Conservation (phyloP, 2,329 filamentous ascomycete genomes). For the Endoconidiophora laricicola region DNA sequence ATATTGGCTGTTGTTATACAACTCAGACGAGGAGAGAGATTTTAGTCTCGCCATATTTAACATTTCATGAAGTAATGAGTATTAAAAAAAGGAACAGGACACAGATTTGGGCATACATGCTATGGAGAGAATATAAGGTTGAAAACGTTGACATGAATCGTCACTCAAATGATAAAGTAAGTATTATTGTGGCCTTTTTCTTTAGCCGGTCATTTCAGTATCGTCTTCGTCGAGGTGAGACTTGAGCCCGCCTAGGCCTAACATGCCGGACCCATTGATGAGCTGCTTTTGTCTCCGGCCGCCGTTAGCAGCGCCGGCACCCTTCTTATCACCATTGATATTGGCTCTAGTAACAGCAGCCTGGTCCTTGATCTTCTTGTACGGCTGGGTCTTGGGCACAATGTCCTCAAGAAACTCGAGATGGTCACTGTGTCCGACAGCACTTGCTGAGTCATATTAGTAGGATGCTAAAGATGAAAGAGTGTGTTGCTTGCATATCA, state of each 20-base stretch:
- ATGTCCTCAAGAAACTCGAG: conserved; percentile 89
- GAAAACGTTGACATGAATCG: not conserved
- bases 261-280: conserved; percentile 13
- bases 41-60: too few species aligned
- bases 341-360: conserved; percentile 33
- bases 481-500: not conserved
- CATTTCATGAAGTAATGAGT: too few species aligned
- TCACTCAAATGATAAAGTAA: too few species aligned
- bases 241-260: conserved; percentile 23
- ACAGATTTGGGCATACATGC: not conserved
- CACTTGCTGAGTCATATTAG: conserved; percentile 40
- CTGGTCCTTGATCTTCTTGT: conserved; percentile 58
- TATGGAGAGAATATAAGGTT: conserved; percentile 17
- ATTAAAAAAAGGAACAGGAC: too few species aligned
- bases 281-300: conserved; percentile 13
- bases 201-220: conserved; percentile 43
- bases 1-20: too few species aligned
- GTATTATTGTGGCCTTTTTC: not conserved
- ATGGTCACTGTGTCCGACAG: conserved; percentile 76
- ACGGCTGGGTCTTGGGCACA: conserved; percentile 71
- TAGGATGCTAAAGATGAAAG: not conserved
- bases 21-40: too few species aligned
- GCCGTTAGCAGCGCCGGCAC: not conserved
- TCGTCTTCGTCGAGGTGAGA: conserved; percentile 28
- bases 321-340: conserved; percentile 25